These are phyloP conservation scores for Pestalotiopsis sp. DNA, from an alignment of 2,329 filamentous ascomycete species.

Conservation along the genomic window DNA sequence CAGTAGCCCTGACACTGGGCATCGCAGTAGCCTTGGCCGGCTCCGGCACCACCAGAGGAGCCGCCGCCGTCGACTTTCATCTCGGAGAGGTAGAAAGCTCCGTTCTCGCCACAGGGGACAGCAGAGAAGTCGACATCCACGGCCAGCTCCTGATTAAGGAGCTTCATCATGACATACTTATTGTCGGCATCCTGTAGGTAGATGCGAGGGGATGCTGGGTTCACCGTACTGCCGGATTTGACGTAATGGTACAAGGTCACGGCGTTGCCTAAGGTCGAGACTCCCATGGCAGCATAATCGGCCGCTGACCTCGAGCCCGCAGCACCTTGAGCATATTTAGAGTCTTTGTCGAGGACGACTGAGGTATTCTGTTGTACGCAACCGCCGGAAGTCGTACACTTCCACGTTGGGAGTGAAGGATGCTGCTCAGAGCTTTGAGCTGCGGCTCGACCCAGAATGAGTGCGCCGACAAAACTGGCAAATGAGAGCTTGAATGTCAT, in stretches of 20 bases:
- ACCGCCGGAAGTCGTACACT: constrained; percentile 50
- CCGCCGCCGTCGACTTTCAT: constrained; percentile 66
- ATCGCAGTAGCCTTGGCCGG: constrained; percentile 59
- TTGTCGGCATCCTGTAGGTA: constrained; percentile 59
- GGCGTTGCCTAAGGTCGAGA: constrained; percentile 15
- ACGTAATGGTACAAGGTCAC: constrained; percentile 1
- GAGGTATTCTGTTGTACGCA: constrained; percentile 50
- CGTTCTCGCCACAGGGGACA: constrained; percentile 68
- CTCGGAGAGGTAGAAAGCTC: constrained; percentile 64
- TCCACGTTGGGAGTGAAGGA: constrained; percentile 52
- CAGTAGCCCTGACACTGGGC: constrained; percentile 61
- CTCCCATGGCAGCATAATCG: constrained; percentile 43
- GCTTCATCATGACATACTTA: constrained; percentile 59
- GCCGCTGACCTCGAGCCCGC: constrained; percentile 47
- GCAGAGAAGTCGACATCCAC: constrained; percentile 69
- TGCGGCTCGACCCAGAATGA: neutral
- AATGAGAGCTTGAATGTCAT: neutral
- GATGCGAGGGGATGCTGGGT: constrained; percentile 41
- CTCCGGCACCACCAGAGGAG: constrained; percentile 51
- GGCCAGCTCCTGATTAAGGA: constrained; percentile 64
- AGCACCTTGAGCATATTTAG: constrained; percentile 39
- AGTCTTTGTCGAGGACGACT: constrained; percentile 52
- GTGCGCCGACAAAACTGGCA: neutral
- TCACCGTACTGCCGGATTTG: neutral
- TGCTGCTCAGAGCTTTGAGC: constrained; percentile 30